Conservation (phyloP, 2,329 filamentous ascomycete genomes). For the Aspergillus viridinutans region DNA sequence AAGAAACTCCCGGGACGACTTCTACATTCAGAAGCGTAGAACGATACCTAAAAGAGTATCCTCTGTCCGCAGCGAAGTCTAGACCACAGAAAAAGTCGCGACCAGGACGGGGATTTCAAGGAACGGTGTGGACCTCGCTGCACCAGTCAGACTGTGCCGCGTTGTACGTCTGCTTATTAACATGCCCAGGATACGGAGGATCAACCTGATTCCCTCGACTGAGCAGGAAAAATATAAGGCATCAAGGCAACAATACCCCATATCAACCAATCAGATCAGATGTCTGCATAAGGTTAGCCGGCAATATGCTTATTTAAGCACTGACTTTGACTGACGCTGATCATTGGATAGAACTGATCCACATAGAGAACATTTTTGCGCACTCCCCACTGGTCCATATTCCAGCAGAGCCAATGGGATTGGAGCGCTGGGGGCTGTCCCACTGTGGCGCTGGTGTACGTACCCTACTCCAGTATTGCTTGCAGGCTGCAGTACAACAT, state of each 20-base stretch:
- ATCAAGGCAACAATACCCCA: neutral
- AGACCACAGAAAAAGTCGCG: neutral
- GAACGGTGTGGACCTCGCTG: neutral
- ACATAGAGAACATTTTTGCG: neutral
- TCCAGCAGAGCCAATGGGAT: neutral
- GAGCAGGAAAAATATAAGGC: neutral
- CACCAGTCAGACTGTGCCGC: neutral
- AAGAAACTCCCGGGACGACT: neutral
- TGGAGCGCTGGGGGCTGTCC: neutral
- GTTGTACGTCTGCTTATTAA: neutral
- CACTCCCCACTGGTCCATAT: too few species aligned
- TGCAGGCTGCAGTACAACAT: neutral
- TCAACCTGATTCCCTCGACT: too few species aligned
- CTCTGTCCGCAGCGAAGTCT: neutral
- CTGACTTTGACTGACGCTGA: neutral
- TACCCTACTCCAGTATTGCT: neutral
- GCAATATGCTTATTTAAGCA: neutral
- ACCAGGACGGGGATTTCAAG: too few species aligned
- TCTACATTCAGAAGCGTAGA: neutral
- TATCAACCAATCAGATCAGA: neutral
- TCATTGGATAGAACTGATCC: neutral
- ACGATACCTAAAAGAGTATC: neutral
- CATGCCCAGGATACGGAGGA: too few species aligned
- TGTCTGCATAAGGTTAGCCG: neutral
- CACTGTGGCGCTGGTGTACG: neutral